phyloP scores from a whole-genome alignment of 116 monocot genomes.

The Iris pallida region DNA sequence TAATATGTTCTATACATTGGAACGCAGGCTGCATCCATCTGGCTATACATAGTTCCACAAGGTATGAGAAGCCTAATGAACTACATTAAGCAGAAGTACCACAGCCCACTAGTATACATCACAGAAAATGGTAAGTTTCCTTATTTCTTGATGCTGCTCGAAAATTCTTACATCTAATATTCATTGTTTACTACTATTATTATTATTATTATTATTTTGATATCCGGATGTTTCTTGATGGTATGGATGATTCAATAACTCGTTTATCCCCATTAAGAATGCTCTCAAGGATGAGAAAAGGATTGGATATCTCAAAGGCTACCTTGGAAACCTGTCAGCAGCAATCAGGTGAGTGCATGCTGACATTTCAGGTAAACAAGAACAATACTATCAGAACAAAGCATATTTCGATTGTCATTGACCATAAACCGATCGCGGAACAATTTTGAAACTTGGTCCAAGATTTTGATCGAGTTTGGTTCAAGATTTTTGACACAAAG shows the following conservation, averaged over 20 bases:
- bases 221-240: conserved; percentile 15
- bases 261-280: conserved; percentile 51
- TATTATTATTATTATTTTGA: neutral
- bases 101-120: conserved; percentile 73
- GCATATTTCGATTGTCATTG: no score
- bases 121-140: conserved; percentile 81
- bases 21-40: conserved; percentile 73
- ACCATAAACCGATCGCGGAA: no score
- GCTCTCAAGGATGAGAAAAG: conserved; percentile 73
- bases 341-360: conserved; percentile 41
- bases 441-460: no score
- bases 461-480: no score
- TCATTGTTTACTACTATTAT: neutral
- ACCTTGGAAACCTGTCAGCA: conserved; percentile 55
- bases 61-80: conserved; percentile 94
- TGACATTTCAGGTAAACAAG: neutral
- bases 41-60: conserved; percentile 81
- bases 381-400: no score
- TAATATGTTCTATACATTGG: neutral
- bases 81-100: conserved; percentile 77
- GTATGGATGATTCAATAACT: conserved; percentile 72
- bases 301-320: conserved; percentile 55
- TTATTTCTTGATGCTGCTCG: neutral
- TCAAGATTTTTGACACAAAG: no score
- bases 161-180: no score